A percentile compares a stretch with the other conserved stretches of the same genome.
Conservation (phyloP, 306 rosid species). For the Trichosanthes cucumerina region DNA sequence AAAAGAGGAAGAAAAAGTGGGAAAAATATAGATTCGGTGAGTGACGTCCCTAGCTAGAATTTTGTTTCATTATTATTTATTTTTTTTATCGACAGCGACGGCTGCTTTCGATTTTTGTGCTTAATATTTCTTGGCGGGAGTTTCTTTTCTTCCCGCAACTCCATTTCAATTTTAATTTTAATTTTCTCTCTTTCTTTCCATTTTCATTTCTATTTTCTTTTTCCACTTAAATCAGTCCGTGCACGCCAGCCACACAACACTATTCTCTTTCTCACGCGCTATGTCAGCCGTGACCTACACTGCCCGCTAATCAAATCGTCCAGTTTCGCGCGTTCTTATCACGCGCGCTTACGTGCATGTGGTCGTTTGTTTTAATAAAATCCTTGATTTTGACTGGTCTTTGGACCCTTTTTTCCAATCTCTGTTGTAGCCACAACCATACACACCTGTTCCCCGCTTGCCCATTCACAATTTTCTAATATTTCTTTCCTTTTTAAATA, state of each 20-base stretch:
- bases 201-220: neutral
- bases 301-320: neutral
- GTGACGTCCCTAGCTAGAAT: neutral
- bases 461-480: neutral
- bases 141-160: neutral
- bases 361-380: neutral
- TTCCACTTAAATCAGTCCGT: neutral
- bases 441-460: neutral
- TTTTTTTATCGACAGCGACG: neutral
- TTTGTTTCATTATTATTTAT: neutral
- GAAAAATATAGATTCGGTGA: neutral
- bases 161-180: neutral
- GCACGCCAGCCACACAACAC: neutral
- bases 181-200: neutral
- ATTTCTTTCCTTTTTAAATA: neutral
- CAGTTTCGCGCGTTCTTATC: neutral
- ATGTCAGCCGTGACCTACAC: neutral
- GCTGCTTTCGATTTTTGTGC: neutral
- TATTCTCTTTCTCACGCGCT: neutral
- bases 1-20: neutral
- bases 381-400: neutral
- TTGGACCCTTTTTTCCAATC: neutral
- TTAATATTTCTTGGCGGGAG: neutral
- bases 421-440: conserved; percentile 8
- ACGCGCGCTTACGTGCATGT: neutral